These are phyloP conservation scores for Plasmopara halstedii DNA, from an alignment of 352 stramenopile species.

Conservation along the genomic window DNA sequence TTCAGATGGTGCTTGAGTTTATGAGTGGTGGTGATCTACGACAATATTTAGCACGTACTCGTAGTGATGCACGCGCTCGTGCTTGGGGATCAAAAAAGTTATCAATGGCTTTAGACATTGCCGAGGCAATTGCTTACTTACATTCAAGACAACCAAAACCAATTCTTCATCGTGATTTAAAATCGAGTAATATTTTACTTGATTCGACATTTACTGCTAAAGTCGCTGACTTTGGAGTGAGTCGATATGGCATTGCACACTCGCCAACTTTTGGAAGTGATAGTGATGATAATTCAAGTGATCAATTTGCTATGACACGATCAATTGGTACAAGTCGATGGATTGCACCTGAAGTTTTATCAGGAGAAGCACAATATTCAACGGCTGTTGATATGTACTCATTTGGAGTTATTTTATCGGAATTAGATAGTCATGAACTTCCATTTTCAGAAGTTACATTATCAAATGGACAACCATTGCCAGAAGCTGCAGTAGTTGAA, in stretches of 20 bases:
- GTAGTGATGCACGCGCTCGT: constrained; percentile 18
- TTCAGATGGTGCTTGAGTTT: constrained; percentile 68
- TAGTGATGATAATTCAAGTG: constrained; percentile 5
- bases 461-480: constrained; percentile 43
- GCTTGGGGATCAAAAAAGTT: constrained; percentile 51
- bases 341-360: constrained; percentile 59
- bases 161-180: constrained; percentile 66
- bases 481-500: constrained; percentile 42
- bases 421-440: constrained; percentile 62
- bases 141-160: constrained; percentile 41
- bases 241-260: constrained; percentile 29
- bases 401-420: constrained; percentile 60
- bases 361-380: constrained; percentile 32
- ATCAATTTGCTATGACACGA: constrained; percentile 17
- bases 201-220: constrained; percentile 50
- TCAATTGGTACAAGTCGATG: constrained; percentile 35
- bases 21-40: constrained; percentile 62
- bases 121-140: constrained; percentile 55
- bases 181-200: constrained; percentile 61
- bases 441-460: constrained; percentile 57
- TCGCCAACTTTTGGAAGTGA: too few species aligned
- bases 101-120: constrained; percentile 47
- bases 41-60: constrained; percentile 32
- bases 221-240: constrained; percentile 61
- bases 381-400: constrained; percentile 60